Conservation (phyloP, 2,329 filamentous ascomycete species). For the Monilinia polystroma region DNA sequence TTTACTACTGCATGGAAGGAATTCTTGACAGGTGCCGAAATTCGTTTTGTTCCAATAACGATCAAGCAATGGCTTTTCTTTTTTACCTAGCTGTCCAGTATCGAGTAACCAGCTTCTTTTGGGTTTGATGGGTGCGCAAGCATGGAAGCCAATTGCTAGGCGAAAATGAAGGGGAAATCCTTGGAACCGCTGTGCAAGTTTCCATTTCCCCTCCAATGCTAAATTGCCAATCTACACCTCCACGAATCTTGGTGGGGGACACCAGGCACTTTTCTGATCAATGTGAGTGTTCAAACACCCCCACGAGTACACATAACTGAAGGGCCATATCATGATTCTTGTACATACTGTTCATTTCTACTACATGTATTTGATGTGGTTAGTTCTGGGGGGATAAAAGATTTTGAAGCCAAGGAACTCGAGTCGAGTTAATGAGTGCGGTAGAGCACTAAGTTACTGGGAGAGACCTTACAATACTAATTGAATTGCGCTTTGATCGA, state of each 20-base stretch:
- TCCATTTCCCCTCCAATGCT: not conserved
- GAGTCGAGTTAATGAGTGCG: conserved; percentile 4
- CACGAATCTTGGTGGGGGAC: not conserved
- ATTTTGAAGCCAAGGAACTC: not conserved
- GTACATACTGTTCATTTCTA: not conserved
- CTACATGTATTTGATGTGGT: not conserved
- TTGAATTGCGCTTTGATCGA: conserved; percentile 3
- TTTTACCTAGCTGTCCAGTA: not conserved
- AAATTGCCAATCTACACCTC: not conserved
- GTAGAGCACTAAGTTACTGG: conserved; percentile 1
- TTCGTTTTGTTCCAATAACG: not conserved
- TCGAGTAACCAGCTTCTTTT: not conserved
- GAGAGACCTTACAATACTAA: not conserved
- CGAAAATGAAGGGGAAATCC: conserved; percentile 20
- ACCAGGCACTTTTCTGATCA: not conserved
- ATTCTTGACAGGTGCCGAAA: not conserved
- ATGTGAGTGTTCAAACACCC: not conserved
- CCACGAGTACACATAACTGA: not conserved
- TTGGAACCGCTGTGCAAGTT: conserved; percentile 1
- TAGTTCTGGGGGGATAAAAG: not conserved
- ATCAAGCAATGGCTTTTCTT: not conserved
- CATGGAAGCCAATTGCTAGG: not conserved
- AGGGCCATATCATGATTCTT: not conserved
- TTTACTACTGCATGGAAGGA: conserved; percentile 14
- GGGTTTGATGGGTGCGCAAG: conserved; percentile 12